Evolutionary conservation across 148 eudicot genomes (phyloP).

Genomic region (Pharnaceum exiguum): DNA sequence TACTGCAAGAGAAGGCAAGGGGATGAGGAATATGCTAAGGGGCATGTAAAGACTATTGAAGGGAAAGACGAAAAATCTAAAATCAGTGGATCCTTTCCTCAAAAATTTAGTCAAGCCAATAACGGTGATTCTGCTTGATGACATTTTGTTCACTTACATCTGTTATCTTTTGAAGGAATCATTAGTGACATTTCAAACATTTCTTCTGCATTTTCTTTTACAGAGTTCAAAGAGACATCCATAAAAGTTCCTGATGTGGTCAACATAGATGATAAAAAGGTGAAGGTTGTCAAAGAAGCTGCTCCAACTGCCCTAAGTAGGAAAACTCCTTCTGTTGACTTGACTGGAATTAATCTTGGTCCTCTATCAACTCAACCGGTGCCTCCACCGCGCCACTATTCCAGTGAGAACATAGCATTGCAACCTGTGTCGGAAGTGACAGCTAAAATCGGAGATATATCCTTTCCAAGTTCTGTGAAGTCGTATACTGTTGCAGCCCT

Average conservation of each 20-base stretch:
- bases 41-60: conserved; percentile 30
- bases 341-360: conserved; percentile 29
- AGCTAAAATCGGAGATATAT: conserved; percentile 18
- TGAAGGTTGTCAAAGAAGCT: conserved; percentile 12
- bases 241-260: conserved; percentile 24
- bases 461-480: conserved; percentile 42
- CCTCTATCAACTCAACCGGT: conserved; percentile 28
- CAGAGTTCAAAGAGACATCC: conserved; percentile 35
- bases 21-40: conserved; percentile 20
- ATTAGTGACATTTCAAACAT: background rate
- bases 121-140: conserved; percentile 34
- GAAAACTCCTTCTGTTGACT: conserved; percentile 60
- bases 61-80: conserved; percentile 24
- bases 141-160: background rate
- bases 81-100: conserved; percentile 29
- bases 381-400: conserved; percentile 51
- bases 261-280: conserved; percentile 27
- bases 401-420: conserved; percentile 35
- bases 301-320: conserved; percentile 27
- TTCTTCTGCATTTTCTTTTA: background rate
- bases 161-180: background rate
- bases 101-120: conserved; percentile 31
- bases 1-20: conserved; percentile 46
- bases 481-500: conserved; percentile 71
- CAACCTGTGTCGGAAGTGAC: conserved; percentile 40